These are phyloP conservation scores for Cucumis sativus DNA, from an alignment of 306 rosid genomes.

Conservation along the genomic window Cucumber_9930_V3 NC_026655.2:7265001-7265500, in stretches of 20 bases:
- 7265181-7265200: not conserved
- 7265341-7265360: not conserved
- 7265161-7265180: no score
- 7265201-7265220: not conserved
- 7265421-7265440: slow-evolving; percentile 1
- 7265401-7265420: not conserved
- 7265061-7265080: not conserved
- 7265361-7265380: not conserved
- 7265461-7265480: not conserved
- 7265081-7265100: not conserved
- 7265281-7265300: not conserved
- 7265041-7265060: not conserved
- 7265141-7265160: no score
- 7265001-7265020: not conserved
- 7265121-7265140: no score
- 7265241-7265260: not conserved
- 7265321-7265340: slow-evolving; percentile 1
- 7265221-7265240: not conserved
- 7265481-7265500: not conserved
- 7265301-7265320: not conserved
- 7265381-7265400: not conserved
- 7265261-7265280: not conserved
- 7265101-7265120: no score
- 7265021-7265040: not conserved
- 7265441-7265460: not conserved